Evolutionary conservation across 805 yeast species (phyloP), one percentile per base, ranked within the genome.

Genomic region (Nakazawaea siamensis): DNA sequence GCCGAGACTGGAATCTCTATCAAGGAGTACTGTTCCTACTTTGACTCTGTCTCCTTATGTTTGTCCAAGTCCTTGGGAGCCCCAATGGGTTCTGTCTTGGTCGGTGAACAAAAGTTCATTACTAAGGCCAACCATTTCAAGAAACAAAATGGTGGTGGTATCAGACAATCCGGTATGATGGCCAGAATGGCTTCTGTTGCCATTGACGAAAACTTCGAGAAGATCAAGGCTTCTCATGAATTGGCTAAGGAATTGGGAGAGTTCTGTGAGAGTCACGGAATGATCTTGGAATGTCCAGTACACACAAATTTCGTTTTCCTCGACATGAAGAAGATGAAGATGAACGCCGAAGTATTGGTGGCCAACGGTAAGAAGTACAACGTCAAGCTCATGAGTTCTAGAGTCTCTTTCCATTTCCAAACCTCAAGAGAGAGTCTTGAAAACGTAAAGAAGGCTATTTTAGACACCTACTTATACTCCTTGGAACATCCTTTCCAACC

Each of bases 131-230:
- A 76, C 53, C 94, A 87, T 59, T 81, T 87, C 63, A 80, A 83
- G 47, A 88, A 88, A 51, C 96, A 88, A 60, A 73, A 75, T 44
- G 97, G 97, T 52, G 96, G 96, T 47, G 96, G 96, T 44, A 75
- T 88, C 33, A 70, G 97, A 54, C 97, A 88, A 61, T 67, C 81
- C 25, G 97, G 97, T 38, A 60, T 84, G 58, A 66, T 88, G 48
- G 65, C 90, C 5, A 66, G 73, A 36, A 87, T 88, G 83, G 96
- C 94, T 3, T 54, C 66, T n/a, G 65, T 68, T 34, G 94, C 94
- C 18, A 65, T 88, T 35, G 77, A 82, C 36, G 78, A 80, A 43
- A 82, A 81, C 50, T 76, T 82, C 62, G 62, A 73, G 21, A 68
- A 74, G 37, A 64, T 78, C 50, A 50, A 52, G 31, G 47, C 47